Conservation (phyloP, 163 green algal genomes). For the Chlorella variabilis region DNA sequence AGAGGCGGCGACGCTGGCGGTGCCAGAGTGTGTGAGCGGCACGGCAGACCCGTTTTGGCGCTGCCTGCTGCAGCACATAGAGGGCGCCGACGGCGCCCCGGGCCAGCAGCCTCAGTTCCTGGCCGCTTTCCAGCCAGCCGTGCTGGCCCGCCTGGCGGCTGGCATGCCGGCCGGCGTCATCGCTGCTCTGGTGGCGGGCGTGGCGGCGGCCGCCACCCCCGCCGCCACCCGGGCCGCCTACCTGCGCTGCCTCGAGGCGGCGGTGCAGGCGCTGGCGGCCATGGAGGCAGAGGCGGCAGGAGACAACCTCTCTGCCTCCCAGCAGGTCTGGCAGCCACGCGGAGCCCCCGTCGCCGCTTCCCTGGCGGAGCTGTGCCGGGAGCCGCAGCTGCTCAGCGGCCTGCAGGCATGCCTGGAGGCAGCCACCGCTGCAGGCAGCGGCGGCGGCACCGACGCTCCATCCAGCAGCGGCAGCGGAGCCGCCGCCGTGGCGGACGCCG, state of each 20-base stretch:
- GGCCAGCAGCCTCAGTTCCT: background rate
- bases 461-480: background rate
- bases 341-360: constrained; percentile 8
- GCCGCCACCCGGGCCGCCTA: background rate
- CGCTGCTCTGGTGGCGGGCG: constrained; percentile 7
- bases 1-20: background rate
- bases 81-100: background rate
- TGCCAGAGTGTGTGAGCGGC: constrained; percentile 19
- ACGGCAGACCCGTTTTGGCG: constrained; percentile 40
- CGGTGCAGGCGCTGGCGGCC: constrained; percentile 11
- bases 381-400: constrained; percentile 13
- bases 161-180: constrained; percentile 32
- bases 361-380: constrained; percentile 17
- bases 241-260: constrained; percentile 1
- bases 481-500: background rate
- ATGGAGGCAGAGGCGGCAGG: constrained; percentile 8
- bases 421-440: too few species aligned
- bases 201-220: background rate
- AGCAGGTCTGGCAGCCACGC: constrained; percentile 34
- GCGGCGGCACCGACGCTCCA: background rate
- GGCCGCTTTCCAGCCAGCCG: constrained; percentile 8
- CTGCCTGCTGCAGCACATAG: constrained; percentile 26
- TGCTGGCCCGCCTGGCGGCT: background rate
- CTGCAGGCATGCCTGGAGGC: background rate
- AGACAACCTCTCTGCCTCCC: constrained; percentile 26